Percentiles rank a stretch among this genome's conserved stretches.
Conservation (phyloP, 2,329 filamentous ascomycete species). For the Cladophialophora carrionii region DNA sequence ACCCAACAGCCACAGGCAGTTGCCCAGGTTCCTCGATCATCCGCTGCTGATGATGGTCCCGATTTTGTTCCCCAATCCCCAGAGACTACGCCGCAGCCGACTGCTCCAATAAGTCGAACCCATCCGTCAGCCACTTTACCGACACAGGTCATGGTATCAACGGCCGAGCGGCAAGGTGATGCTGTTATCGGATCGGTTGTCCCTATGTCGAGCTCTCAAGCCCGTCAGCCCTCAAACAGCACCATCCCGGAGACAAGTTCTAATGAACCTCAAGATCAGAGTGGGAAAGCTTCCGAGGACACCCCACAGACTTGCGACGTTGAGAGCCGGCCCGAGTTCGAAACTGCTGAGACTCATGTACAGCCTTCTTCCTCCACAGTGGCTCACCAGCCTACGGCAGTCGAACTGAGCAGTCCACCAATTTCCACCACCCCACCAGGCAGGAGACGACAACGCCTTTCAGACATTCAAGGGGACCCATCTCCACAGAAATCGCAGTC, state of each 20-base stretch:
- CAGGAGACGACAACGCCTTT: slow-evolving; percentile 30
- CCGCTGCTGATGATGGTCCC: slow-evolving; percentile 17
- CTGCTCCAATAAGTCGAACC: background rate
- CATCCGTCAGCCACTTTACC: background rate
- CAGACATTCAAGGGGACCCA: slow-evolving; percentile 31
- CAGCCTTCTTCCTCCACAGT: slow-evolving; percentile 11
- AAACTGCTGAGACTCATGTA: slow-evolving; percentile 32
- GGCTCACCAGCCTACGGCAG: background rate
- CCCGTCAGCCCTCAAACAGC: slow-evolving; percentile 14
- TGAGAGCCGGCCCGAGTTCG: slow-evolving; percentile 26
- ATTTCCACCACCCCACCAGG: slow-evolving; percentile 26
- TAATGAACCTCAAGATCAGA: slow-evolving; percentile 19
- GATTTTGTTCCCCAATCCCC: slow-evolving; percentile 37
- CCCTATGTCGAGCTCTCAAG: slow-evolving; percentile 1
- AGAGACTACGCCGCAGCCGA: slow-evolving; percentile 7
- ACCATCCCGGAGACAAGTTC: slow-evolving; percentile 35
- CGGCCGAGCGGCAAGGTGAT: background rate
- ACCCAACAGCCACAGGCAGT: slow-evolving; percentile 3
- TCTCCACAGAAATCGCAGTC: slow-evolving; percentile 31
- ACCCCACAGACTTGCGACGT: slow-evolving; percentile 7
- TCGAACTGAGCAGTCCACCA: slow-evolving; percentile 27
- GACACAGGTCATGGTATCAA: background rate
- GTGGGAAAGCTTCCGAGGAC: background rate
- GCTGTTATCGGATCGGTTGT: background rate
- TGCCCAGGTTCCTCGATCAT: slow-evolving; percentile 17